Base-by-base conservation (phyloP, 225 moss, liverwort and hornwort genomes). In the Neckera pumila region DNA sequence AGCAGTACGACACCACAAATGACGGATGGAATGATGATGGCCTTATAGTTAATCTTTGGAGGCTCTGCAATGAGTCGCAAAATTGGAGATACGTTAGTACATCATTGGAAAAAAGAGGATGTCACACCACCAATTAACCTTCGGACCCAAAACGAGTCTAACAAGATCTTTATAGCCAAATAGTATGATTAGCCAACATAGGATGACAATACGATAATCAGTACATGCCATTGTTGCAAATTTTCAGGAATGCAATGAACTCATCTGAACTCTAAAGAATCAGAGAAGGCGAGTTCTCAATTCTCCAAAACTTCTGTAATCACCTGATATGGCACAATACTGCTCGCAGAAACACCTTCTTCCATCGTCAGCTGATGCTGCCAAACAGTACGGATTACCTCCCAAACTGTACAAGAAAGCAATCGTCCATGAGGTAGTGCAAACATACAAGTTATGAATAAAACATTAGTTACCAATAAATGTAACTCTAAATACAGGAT, bases 281-380 rank as follows among this genome's bases (percentile, higher is more conserved):
- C 54, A 23, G 12, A 89, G 42, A 85, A 42, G 4, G 4, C 11
- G 9, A 59, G 49, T 49, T 62, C 54, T 53, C 14, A 28, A 40
- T 83, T 62, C 36, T 51, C 57, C 38, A 51, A 60, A 60, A 25
- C 36, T 43, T n/a, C 31, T 49, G 11, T 17, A 78, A 69, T 51
- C 38, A 90, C 90, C 71, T 73, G 89, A 80, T 81, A 84, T 89
- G 58, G 49, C 85, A 89, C 89, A 91, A 47, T 89, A 86, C 30
- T 92, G 90, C 65, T 89, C 77, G 51, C 92, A 90, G 76, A 86
- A 92, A 85, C 90, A 92, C 60, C 81, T 85, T 76, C 42, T 45
- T 71, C 86, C 92, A 88, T 91, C 83, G 26, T 64, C 26, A 17
- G 67, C 25, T 49, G 85, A 89, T 57, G 47, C 12, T 28, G 66